These are phyloP conservation scores for Lentinula raphanica DNA, from an alignment of 768 basidiomycete species.

Conservation along the genomic window DNA sequence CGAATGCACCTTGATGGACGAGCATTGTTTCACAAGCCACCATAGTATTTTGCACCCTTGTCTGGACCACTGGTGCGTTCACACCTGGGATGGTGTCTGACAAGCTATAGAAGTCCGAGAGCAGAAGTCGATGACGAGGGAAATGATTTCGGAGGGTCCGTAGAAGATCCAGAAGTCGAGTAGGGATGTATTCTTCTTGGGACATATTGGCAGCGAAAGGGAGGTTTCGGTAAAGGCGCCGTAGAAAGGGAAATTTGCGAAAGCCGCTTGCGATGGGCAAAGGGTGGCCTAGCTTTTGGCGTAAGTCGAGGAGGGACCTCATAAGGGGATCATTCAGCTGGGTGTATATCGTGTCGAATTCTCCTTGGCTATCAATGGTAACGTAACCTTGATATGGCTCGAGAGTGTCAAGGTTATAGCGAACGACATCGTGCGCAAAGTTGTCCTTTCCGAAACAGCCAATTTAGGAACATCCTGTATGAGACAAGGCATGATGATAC, in stretches of 20 bases:
- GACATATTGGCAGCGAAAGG: conserved; percentile 93
- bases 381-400: conserved; percentile 83
- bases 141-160: conserved; percentile 78
- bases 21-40: conserved; percentile 88
- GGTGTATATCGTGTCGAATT: conserved; percentile 80
- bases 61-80: conserved; percentile 92
- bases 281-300: conserved; percentile 51
- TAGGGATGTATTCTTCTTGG: conserved; percentile 85
- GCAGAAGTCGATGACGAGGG: conserved; percentile 88
- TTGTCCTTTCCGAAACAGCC: too few relatives aligned
- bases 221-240: conserved; percentile 60
- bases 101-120: conserved; percentile 87
- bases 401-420: conserved; percentile 78
- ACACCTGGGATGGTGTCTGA: conserved; percentile 79
- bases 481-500: conserved; percentile 23
- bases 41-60: conserved; percentile 76
- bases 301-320: conserved; percentile 66
- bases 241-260: conserved; percentile 47
- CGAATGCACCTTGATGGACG: conserved; percentile 94
- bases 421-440: conserved; percentile 91
- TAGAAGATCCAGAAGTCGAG: conserved; percentile 80
- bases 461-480: not conserved
- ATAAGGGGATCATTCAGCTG: conserved; percentile 84
- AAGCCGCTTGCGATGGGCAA: conserved; percentile 55
- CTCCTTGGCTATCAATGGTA: conserved; percentile 70